Conservation (phyloP, 441 rosid genomes). For the Jatropha podagrica region DNA sequence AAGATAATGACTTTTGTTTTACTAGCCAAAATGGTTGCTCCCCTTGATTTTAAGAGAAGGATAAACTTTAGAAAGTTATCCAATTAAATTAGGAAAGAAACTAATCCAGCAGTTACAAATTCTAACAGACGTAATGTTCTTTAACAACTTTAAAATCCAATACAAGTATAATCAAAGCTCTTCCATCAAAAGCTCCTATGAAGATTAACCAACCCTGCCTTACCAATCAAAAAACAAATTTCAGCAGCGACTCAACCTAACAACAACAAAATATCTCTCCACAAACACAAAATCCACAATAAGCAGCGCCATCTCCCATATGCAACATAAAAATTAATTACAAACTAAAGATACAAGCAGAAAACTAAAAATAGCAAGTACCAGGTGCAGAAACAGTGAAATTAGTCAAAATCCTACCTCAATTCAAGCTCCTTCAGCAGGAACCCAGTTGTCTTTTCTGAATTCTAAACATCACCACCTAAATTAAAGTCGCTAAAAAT, state of each 20-base stretch:
- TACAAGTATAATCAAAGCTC: constrained; percentile 1
- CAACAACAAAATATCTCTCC: neutral
- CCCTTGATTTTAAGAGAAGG: neutral
- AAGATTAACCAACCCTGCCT: neutral
- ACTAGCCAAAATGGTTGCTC: neutral
- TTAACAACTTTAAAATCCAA: constrained; percentile 1
- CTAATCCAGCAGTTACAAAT: constrained; percentile 6
- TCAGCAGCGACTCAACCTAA: neutral
- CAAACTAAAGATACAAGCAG: neutral
- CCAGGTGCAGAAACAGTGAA: constrained; percentile 1
- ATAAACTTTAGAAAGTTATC: neutral
- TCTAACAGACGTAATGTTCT: neutral
- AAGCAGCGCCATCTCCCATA: neutral
- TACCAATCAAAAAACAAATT: neutral
- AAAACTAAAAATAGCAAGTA: constrained; percentile 2
- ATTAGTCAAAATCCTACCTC: constrained; percentile 18
- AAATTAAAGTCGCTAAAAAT: neutral
- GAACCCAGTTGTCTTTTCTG: constrained; percentile 17
- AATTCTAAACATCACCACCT: constrained; percentile 23
- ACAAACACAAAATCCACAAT: neutral
- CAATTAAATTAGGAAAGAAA: neutral
- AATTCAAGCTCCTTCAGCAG: constrained; percentile 13
- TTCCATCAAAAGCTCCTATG: neutral
- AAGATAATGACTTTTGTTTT: neutral
- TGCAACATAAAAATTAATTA: neutral